Evolutionary conservation across 164 flowering plant species (phyloP).

Genomic region (Stephania cephalantha): DNA sequence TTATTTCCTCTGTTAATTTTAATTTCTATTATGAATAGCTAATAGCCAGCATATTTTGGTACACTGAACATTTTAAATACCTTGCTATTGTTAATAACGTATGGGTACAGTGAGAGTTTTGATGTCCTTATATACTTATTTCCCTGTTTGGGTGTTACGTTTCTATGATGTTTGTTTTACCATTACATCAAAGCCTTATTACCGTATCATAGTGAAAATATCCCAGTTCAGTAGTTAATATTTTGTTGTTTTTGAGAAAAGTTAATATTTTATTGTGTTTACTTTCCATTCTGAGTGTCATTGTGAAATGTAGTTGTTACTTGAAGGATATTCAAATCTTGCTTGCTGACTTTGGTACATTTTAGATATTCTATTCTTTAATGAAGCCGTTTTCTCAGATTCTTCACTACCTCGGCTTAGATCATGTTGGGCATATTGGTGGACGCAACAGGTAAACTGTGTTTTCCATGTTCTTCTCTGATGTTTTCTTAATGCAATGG

Average conservation of each 20-base stretch:
- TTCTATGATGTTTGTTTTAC: background rate
- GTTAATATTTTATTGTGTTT: background rate
- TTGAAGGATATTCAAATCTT: background rate
- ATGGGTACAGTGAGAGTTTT: no score
- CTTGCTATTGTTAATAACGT: no score
- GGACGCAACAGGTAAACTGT: conserved; percentile 70
- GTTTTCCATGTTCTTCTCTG: conserved; percentile 7
- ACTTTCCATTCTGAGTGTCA: background rate
- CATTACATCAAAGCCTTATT: background rate
- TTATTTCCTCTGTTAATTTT: no score
- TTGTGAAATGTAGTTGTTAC: background rate
- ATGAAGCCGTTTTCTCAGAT: conserved; percentile 47
- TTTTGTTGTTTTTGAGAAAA: no score
- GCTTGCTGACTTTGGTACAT: background rate
- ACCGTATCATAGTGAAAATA: background rate
- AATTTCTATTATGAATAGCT: no score
- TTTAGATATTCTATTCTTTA: conserved; percentile 1
- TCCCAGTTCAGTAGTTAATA: background rate
- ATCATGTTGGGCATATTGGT: conserved; percentile 97
- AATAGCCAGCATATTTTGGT: no score
- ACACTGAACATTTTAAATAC: no score
- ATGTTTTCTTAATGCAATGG: background rate
- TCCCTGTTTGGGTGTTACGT: background rate
- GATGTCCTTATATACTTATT: background rate
- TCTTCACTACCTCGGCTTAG: conserved; percentile 97